A percentile compares a stretch with the other conserved stretches of the same genome.
phyloP scores from a whole-genome alignment of 2,329 filamentous ascomycete genomes.

The Talaromyces islandicus region DNA sequence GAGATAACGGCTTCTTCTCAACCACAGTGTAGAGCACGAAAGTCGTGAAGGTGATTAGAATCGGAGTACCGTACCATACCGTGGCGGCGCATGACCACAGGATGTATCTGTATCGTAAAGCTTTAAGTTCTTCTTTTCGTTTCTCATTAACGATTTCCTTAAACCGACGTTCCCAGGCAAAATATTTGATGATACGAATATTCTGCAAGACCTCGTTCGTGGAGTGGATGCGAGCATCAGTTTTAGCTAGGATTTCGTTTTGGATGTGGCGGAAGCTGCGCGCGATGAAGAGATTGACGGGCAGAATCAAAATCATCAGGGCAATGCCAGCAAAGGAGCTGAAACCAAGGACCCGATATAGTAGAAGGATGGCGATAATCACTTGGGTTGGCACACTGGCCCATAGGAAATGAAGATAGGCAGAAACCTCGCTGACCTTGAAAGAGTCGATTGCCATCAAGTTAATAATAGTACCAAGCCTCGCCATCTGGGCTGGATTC shows the following conservation, averaged over 20 bases:
- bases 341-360: constrained; percentile 85
- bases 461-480: constrained; percentile 97
- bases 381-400: constrained; percentile 87
- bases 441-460: constrained; percentile 99
- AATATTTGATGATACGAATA: constrained; percentile 98
- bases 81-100: constrained; percentile 89
- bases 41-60: constrained; percentile 92
- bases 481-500: constrained; percentile 65
- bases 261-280: constrained; percentile 79
- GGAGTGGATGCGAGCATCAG: constrained; percentile 90
- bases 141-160: constrained; percentile 83
- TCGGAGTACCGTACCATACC: constrained; percentile 92
- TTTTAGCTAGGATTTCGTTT: constrained; percentile 85
- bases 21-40: constrained; percentile 90
- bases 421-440: constrained; percentile 91
- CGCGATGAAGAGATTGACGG: constrained; percentile 84
- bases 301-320: constrained; percentile 82
- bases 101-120: constrained; percentile 76
- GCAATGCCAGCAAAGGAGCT: constrained; percentile 91
- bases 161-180: constrained; percentile 95
- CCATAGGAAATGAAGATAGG: constrained; percentile 94
- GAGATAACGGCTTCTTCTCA: constrained; percentile 81
- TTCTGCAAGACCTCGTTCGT: constrained; percentile 97
- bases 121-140: constrained; percentile 68
- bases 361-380: constrained; percentile 68